These are phyloP conservation scores for Aspergillus sparsus DNA, from an alignment of 495 filamentous ascomycete genomes.

Conservation along the genomic window DNA sequence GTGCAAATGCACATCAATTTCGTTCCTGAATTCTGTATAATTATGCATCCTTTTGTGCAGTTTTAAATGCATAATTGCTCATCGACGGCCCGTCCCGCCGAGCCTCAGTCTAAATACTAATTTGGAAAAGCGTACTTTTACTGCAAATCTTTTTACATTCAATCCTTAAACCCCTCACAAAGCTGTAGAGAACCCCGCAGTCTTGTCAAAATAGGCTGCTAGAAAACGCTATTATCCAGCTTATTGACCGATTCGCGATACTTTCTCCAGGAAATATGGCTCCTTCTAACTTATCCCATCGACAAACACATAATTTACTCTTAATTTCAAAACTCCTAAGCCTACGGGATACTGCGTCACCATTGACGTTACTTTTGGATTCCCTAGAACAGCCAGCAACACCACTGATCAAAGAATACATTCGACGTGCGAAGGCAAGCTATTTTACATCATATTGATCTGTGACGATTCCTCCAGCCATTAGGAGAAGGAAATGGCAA, in stretches of 20 bases:
- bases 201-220: neutral
- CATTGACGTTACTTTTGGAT: conserved; percentile 83
- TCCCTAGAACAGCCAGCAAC: conserved; percentile 78
- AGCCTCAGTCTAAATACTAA: conserved; percentile 13
- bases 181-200: conserved; percentile 19
- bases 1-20: too few species aligned
- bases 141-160: conserved; percentile 27
- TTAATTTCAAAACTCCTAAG: conserved; percentile 82
- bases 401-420: conserved; percentile 72
- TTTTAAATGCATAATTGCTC: neutral
- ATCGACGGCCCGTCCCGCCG: conserved; percentile 14
- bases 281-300: conserved; percentile 57
- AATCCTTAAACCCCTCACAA: conserved; percentile 24
- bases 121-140: conserved; percentile 5
- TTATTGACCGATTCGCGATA: neutral
- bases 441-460: neutral
- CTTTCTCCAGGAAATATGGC: conserved; percentile 32
- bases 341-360: conserved; percentile 75
- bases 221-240: neutral
- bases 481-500: neutral
- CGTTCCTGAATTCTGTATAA: too few species aligned
- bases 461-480: too few species aligned
- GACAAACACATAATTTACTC: conserved; percentile 82
- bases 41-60: neutral
- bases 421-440: conserved; percentile 70